Base-by-base conservation (phyloP, 495 filamentous ascomycete species). In the Viridothelium virens region DNA sequence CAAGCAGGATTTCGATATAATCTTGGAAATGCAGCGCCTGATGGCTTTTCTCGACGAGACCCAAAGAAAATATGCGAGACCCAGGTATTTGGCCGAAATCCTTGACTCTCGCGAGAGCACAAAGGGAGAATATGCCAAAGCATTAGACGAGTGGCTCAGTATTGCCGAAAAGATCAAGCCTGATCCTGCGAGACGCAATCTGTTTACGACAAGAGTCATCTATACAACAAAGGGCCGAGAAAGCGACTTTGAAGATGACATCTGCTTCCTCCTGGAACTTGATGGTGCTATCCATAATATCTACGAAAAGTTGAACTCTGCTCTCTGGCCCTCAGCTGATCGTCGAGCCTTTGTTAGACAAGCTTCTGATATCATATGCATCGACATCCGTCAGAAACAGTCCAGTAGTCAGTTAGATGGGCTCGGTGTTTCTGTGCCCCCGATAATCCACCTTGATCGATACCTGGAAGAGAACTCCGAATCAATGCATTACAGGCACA, bases 1-100 rank as follows among this genome's bases (percentile, higher is more conserved):
- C 2, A 37, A 63, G 5, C 18, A 66, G 5, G 36, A 56, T 12
- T 16, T 66, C 11, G 16, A 64, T 18, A 4, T 70, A 2, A 7
- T 72, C n/a, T 59, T 46, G 37, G 72, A 74, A 56, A 39, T 69
- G 50, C 72, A 74, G 64, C 63, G 72, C 5, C 46, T 74, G 46
- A 74, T 74, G 72, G 70, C 70, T 0, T 70, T 72, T 46, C 50
- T 74, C 37, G 65, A 67, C 59, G 38, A 34, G 12, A 65, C 66
- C 56, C 56, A 72, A 11, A 56, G 72, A 41, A 68, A 39, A 33
- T 74, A 72, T 62, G 72, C 63, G 10, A 70, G 66, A 39, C 53
- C 53, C 18, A 59, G 36, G 53, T 18, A 59, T 36, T 18, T 59
- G 53, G 53, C 31, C 0, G 53, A 59, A 7, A 14, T 59, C n/a